phyloP scores from a whole-genome alignment of 768 basidiomycete genomes.

The Pulveroboletus sp. region DNA sequence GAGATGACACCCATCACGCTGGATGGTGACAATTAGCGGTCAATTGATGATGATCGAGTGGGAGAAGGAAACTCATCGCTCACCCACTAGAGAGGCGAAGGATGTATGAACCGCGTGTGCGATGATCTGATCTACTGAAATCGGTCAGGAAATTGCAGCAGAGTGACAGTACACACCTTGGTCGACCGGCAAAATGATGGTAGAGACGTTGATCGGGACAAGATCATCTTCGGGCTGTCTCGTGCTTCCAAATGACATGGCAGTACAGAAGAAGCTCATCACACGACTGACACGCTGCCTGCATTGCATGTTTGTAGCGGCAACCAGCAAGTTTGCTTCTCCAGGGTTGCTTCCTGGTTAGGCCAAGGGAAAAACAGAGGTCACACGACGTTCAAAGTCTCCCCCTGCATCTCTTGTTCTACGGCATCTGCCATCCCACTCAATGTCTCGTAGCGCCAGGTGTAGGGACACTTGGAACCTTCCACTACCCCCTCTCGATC shows the following conservation, averaged over 20 bases:
- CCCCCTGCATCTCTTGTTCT: slow-evolving; percentile 32
- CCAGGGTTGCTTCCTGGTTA: slow-evolving; percentile 2
- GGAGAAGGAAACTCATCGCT: too few relatives aligned
- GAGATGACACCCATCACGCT: neutral
- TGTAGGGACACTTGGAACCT: slow-evolving; percentile 33
- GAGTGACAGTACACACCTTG: neutral
- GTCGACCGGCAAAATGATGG: neutral
- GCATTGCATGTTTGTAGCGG: neutral
- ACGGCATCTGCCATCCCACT: slow-evolving; percentile 59
- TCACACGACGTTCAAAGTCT: neutral
- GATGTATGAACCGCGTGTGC: neutral
- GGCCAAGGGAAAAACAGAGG: neutral
- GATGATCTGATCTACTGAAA: neutral
- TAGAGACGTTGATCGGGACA: neutral
- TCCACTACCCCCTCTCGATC: slow-evolving; percentile 13
- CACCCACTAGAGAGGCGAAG: too few relatives aligned
- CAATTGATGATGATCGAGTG: neutral
- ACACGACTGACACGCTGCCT: neutral
- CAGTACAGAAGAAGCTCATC: neutral
- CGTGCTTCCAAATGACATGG: neutral
- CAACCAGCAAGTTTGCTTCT: neutral
- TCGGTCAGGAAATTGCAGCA: neutral
- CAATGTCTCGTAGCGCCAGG: slow-evolving; percentile 55
- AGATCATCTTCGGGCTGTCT: neutral
- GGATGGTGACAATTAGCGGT: neutral